These are phyloP conservation scores for Colletotrichum lentis DNA, from an alignment of 2,329 filamentous ascomycete species.

Conservation along the genomic window DNA sequence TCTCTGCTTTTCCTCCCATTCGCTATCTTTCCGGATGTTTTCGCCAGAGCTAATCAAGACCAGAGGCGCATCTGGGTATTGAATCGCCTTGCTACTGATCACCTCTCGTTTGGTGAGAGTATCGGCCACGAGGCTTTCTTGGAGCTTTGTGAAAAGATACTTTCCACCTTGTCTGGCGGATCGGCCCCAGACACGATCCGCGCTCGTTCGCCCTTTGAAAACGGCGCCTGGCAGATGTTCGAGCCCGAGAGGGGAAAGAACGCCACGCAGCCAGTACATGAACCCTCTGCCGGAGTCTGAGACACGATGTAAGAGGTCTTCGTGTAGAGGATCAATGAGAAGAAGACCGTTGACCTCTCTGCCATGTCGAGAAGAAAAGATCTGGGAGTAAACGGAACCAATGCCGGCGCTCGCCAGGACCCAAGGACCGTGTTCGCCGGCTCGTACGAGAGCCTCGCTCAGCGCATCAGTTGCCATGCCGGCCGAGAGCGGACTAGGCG, in stretches of 20 bases:
- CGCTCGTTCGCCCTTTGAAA: constrained; percentile 79
- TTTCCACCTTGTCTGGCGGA: constrained; percentile 82
- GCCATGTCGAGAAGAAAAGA: constrained; percentile 87
- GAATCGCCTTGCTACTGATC: constrained; percentile 78
- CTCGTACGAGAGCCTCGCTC: constrained; percentile 81
- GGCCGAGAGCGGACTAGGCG: constrained; percentile 90
- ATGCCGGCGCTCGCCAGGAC: constrained; percentile 86
- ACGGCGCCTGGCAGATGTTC: constrained; percentile 82
- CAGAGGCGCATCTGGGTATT: constrained; percentile 77
- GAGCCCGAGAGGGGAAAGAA: constrained; percentile 86
- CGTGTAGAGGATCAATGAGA: constrained; percentile 87
- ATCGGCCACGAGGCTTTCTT: constrained; percentile 88
- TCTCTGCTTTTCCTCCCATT: constrained; percentile 86
- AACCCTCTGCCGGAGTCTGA: constrained; percentile 78
- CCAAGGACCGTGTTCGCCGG: constrained; percentile 88
- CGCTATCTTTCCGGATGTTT: constrained; percentile 68
- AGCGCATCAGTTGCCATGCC: constrained; percentile 91
- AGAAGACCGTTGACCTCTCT: constrained; percentile 79
- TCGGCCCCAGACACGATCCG: constrained; percentile 85
- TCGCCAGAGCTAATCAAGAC: constrained; percentile 84
- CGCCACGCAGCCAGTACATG: constrained; percentile 82
- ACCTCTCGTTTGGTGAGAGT: constrained; percentile 87
- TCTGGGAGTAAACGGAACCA: constrained; percentile 86
- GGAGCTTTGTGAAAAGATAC: constrained; percentile 87
- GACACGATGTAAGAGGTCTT: constrained; percentile 78